Evolutionary conservation across 129 eudicot species (phyloP).

Genomic region (Arctium lappa): DNA sequence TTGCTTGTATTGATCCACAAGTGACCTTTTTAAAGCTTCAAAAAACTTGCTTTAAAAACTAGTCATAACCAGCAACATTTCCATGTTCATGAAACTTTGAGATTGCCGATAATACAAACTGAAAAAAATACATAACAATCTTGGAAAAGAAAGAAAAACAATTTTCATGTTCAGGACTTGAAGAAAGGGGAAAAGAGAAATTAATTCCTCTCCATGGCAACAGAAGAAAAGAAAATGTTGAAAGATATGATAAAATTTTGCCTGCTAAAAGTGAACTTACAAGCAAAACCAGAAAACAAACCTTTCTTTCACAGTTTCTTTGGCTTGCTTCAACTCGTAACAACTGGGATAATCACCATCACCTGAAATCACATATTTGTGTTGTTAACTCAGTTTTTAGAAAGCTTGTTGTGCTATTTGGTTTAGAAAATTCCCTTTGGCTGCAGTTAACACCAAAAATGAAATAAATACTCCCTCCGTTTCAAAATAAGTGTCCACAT

Average conservation of each 20-base stretch:
- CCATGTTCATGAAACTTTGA: neutral
- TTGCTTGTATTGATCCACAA: constrained; percentile 17
- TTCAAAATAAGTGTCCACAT: neutral
- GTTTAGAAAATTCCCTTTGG: neutral
- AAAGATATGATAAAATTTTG: neutral
- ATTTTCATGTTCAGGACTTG: neutral
- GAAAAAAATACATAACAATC: neutral
- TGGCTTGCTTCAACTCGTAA: neutral
- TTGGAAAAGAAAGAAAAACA: neutral
- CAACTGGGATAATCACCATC: neutral
- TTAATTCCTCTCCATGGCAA: neutral
- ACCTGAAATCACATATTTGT: neutral
- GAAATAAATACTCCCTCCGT: neutral
- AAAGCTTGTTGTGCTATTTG: neutral
- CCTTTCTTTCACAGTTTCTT: neutral
- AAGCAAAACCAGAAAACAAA: neutral
- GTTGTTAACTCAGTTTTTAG: neutral
- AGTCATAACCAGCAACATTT: constrained; percentile 9
- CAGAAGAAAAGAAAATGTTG: neutral
- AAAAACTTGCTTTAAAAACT: neutral
- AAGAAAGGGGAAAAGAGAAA: neutral
- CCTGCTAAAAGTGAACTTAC: neutral
- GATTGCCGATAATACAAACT: neutral
- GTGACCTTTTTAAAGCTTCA: constrained; percentile 15
- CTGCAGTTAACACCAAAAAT: neutral